Evolutionary conservation across 768 basidiomycete genomes (phyloP), one percentile per base, ranked within the genome.

Genomic region (Lactarius hatsudake): DNA sequence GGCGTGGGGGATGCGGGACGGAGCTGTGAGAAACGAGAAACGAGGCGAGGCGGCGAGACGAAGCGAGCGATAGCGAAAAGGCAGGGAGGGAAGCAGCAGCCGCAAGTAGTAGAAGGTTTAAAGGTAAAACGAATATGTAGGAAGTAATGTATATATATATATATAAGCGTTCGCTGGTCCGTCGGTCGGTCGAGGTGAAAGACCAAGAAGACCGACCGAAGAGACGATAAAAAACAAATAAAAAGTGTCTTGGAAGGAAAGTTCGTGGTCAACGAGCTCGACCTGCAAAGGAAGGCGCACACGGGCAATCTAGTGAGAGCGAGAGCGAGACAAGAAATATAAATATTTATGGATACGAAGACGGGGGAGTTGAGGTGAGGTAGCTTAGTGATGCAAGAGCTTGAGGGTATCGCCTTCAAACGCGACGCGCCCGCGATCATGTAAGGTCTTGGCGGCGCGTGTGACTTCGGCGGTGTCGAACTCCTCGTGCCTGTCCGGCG

Each of bases 401-500:
- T 75, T 74, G 48, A 78, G 70, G 59, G 74, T 75, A 59, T 78
- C 77, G 32, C 77, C 77, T 53, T 77, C 72, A 65, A 78, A 74
- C 12, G 71, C 70, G 60, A 75, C 69, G 53, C 71, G 67, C 45
- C 76, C 74, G 36, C 73, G 73, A 45, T 75, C 76, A 54, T 72
- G 74, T 43, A 77, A 65, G n/a, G 73, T 71, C 54, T 69, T 74
- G 34, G 74, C 76, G 30, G 75, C 75, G 61, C 74, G 74, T 32
- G 73, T 76, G 20, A 92, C 88, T 76, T 92, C 90, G 1, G 81
- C 81, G 15, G 88, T 90, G 75, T 92, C 90, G 68, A 90, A 92
- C 69, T 92, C 90, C 78, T 91, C 90, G 73, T 90, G 86, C 76
- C 91, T 91, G 74, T 91, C 90, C 32, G 79, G 80, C 4, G 90